These are phyloP conservation scores for Lecanicillium sp. DNA, from an alignment of 2,329 filamentous ascomycete genomes.

Conservation along the genomic window DNA sequence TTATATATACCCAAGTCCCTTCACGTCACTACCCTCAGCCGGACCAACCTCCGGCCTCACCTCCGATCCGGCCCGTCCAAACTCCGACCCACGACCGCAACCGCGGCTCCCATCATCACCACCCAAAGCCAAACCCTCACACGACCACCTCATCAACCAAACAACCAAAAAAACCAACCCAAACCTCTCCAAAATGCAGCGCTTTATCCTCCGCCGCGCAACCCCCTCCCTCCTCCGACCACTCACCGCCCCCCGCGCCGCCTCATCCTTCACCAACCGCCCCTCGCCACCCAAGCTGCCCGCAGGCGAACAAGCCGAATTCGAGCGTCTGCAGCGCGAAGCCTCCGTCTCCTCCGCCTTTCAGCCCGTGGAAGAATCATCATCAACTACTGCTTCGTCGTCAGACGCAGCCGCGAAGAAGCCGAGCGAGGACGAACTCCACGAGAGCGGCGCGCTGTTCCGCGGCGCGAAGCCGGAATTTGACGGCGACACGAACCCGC, in stretches of 20 bases:
- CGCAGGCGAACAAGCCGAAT: slow-evolving; percentile 81
- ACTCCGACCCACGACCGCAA: background rate
- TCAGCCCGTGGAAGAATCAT: slow-evolving; percentile 20
- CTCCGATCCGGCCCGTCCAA: too few species aligned
- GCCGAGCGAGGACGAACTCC: slow-evolving; percentile 39
- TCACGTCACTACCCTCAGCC: too few species aligned
- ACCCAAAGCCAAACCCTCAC: background rate
- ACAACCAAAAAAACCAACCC: background rate
- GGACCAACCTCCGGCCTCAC: too few species aligned
- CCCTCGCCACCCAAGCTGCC: slow-evolving; percentile 82
- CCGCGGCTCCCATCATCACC: background rate
- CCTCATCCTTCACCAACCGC: slow-evolving; percentile 37
- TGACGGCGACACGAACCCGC: slow-evolving; percentile 82
- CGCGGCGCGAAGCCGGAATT: slow-evolving; percentile 84
- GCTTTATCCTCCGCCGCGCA: slow-evolving; percentile 12
- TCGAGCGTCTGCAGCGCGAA: slow-evolving; percentile 72
- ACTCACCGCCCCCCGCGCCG: slow-evolving; percentile 19
- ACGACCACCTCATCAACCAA: background rate
- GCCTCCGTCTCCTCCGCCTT: slow-evolving; percentile 39
- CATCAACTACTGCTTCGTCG: slow-evolving; percentile 12
- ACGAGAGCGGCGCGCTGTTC: slow-evolving; percentile 57
- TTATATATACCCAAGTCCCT: too few species aligned
- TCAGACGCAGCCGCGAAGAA: slow-evolving; percentile 16
- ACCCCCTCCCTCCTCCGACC: slow-evolving; percentile 8
- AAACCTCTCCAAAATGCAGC: slow-evolving; percentile 10